Evolutionary conservation across 441 rosid species (phyloP), one percentile per base, ranked within the genome.

Genomic region (California macrophylla): DNA sequence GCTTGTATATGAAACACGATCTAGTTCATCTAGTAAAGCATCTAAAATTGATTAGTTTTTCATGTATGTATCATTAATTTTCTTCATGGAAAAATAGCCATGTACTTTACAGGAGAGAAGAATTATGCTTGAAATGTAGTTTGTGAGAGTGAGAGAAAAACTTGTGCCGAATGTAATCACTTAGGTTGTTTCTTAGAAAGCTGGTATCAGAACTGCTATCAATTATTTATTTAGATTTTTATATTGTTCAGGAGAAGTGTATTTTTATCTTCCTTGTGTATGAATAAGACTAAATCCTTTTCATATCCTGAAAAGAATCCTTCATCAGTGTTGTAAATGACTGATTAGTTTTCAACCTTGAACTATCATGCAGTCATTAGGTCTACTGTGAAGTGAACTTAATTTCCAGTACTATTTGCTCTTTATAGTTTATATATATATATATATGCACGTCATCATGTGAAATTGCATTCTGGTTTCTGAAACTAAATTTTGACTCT

Each of bases 361-460:
- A 16, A 50, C 2, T 50, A 16, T 18, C 9, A 16, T 18, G 58
- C 50, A 13, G 13, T 18, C 58, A 23, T 58, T n/a, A 21, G 63
- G 13, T 58, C 29, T 58, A 58, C 63, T 58, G 63, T 29, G 24
- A 58, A 58, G 63, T 58, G 63, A 21, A 58, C 26, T 23, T 58
- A 7, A 24, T 21, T 23, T n/a, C 63, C 28, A 10, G 63, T 23
- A 9, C 9, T 10, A 54, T 54, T 0, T 42, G 15, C 10, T 13
- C 24, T 20, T 21, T 54, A 20, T 15, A 4, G 10, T 36, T 1
- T 28, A 3, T 6, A 2, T 36, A 5, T 36, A 36, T 36, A 5
- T 36, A 47, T 52, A 12, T 24, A 21, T 58, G 28, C 63, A 23
- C 63, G 4, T 23, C 4, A 58, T 23, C 1, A 21, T 8, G n/a